Base-by-base conservation (phyloP, 1,139 yeast species). In the Zhuliangozyma blackwelliae region DNA sequence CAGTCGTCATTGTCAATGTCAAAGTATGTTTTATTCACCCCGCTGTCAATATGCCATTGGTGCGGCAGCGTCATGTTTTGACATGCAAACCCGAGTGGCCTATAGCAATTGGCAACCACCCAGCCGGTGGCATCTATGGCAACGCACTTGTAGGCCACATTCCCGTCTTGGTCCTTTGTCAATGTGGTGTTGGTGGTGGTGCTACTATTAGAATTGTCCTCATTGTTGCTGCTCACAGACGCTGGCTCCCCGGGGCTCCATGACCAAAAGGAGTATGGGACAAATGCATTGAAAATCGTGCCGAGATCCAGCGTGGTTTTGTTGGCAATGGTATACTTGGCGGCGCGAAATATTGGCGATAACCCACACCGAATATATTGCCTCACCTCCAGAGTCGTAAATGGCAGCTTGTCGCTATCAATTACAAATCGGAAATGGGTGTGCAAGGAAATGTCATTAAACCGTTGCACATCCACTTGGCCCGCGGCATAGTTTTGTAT, bases 51-150 rank as follows among this genome's bases (percentile, higher is more conserved):
- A 1, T 42, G 40, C 86, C 92, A 85, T 8, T 64, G 60, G 36
- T 61, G 64, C 0, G 72, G 62, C 20, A 66, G 49, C 1, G 53
- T 42, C 1, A 40, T 35, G 31, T 67, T 65, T 28, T 74, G 71
- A 55, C 97, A 90, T 1, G 85, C 75, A 22, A 71, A 75, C 2
- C 62, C 65, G 39, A 69, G 63, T 26, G 59, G 48, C 1, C 65
- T 59, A 48, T 82, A 81, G 60, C 97, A 90, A 50, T 85, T 76
- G 10, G 68, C 72, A 0, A 82, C 78, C 6, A 41, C 37, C 83
- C 88, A 81, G 7, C 84, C 82, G 1, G 59, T 57, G 0, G 52
- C 42, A 9, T 57, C 60, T 10, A 79, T 49, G 0, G 72, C 65
- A 0, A 86, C 95, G 57, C 97, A 90, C 47, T 75, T 71, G 44